phyloP scores from a whole-genome alignment of 805 yeast genomes.

The Teunomyces panamensis region DNA sequence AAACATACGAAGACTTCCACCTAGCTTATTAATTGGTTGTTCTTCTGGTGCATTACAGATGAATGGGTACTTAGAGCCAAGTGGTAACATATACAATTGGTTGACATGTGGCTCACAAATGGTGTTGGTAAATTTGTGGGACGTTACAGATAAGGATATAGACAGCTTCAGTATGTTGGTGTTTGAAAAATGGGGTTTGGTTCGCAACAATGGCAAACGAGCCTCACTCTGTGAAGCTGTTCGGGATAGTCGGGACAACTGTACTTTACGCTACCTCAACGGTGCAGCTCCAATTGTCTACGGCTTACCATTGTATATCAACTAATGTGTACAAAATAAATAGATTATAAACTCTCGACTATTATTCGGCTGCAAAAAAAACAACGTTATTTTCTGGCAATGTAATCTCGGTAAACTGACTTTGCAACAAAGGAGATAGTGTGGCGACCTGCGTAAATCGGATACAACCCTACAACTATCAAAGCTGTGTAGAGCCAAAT shows the following conservation, averaged over 20 bases:
- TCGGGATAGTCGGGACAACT: conserved; percentile 56
- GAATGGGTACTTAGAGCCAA: conserved; percentile 63
- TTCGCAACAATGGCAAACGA: conserved; percentile 10
- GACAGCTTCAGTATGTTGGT: conserved; percentile 69
- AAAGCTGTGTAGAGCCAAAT: conserved; percentile 39
- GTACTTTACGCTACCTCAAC: conserved; percentile 71
- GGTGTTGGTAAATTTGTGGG: conserved; percentile 89
- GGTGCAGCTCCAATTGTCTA: conserved; percentile 93
- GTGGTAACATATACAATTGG: conserved; percentile 76
- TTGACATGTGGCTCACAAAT: conserved; percentile 78
- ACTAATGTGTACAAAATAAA: background rate
- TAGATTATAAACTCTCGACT: background rate
- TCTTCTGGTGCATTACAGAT: conserved; percentile 71
- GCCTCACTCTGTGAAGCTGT: conserved; percentile 55
- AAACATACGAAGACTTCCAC: conserved; percentile 47
- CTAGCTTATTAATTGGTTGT: conserved; percentile 79
- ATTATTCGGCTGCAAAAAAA: background rate
- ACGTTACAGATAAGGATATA: conserved; percentile 93
- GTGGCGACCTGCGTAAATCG: conserved; percentile 34
- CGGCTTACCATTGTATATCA: conserved; percentile 64
- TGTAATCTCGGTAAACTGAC: conserved; percentile 18
- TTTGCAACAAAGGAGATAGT: conserved; percentile 19
- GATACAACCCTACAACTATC: conserved; percentile 30
- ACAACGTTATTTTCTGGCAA: conserved; percentile 1
- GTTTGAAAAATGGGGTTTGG: conserved; percentile 66